Evolutionary conservation across 2,329 filamentous ascomycete genomes (phyloP).

Genomic region (Ilyonectria robusta): DNA sequence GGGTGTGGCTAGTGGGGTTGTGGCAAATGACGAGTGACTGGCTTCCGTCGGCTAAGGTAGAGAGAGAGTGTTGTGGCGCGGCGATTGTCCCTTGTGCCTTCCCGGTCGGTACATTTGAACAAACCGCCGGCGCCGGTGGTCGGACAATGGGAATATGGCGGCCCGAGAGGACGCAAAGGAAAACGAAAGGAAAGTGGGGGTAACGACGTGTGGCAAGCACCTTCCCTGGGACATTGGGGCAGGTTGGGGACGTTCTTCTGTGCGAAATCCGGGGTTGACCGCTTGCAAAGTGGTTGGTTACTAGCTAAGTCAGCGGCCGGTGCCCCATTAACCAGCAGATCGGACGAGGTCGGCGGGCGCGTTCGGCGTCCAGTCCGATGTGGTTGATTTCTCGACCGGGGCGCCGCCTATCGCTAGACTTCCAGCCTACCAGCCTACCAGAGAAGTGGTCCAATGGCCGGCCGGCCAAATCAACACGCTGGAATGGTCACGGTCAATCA

Average conservation of each 20-base stretch:
- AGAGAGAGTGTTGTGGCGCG: constrained; percentile 3
- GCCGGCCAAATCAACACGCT: constrained; percentile 13
- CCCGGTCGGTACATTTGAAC: no score
- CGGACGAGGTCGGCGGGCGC: constrained; percentile 21
- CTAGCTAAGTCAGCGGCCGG: not conserved
- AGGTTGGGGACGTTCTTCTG: not conserved
- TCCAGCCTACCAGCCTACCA: not conserved
- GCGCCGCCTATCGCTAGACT: constrained; percentile 3
- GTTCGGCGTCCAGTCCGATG: constrained; percentile 31
- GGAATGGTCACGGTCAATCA: constrained; percentile 22
- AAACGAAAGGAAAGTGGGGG: constrained; percentile 1
- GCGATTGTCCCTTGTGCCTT: not conserved
- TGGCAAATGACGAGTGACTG: not conserved
- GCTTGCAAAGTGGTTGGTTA: not conserved
- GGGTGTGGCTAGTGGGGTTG: constrained; percentile 14
- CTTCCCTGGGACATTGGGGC: not conserved
- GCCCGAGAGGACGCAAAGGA: not conserved
- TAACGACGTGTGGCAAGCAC: not conserved
- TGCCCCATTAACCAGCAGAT: constrained; percentile 6
- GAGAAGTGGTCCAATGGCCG: constrained; percentile 1
- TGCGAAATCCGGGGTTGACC: constrained; percentile 16
- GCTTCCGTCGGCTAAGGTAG: not conserved
- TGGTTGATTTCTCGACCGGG: not conserved
- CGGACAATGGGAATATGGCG: not conserved
- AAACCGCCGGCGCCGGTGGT: not conserved